Base-by-base conservation (phyloP, 441 rosid species). In the Metrosideros polymorpha region DNA sequence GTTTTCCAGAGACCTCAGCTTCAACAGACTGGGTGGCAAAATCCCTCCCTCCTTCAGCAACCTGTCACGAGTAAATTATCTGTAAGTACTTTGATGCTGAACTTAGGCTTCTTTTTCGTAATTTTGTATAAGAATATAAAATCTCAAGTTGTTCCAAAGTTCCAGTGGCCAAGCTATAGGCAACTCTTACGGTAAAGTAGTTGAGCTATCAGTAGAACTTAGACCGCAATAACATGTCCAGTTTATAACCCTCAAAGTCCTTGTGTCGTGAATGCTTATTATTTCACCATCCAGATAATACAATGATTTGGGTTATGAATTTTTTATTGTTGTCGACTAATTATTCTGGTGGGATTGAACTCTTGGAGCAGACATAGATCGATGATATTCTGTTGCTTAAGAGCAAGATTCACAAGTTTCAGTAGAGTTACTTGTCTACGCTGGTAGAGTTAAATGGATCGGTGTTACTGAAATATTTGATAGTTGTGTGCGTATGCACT, bases 1-100 rank as follows among this genome's bases (percentile, higher is more conserved):
- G 10, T 53, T 85, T 43, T 56, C 7, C 82, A 86, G 87, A 13
- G 87, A 86, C 83, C 49, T 86, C 45, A 82, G 87, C 85, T 86
- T 86, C 82, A 86, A 86, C 51, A 82, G 6, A 49, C 24, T 82
- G 56, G 49, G 14, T 27, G 82, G 87, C 7, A 1, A 2, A 82
- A 49, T 82, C 50, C 85, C 82, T 7, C 0, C 3, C 50, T 6
- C 25, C 50, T 82, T 53, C 2, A 50, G 51, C 29, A 86, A 1
- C 19, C 76, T 82, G n/a, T 5, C 0, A 6, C 0, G 0, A 3
- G 27, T 61, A 18, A 27, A 6, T 5, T 0, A 5, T 6, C 32
- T 57, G 87, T 82, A 61, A 82, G 85, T 57, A 49, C 32, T 43
- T 32, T 32, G 24, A 82, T 82, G 10, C 35, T 22, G 2, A 0